Evolutionary conservation across 2,329 filamentous ascomycete genomes (phyloP), one percentile per base, ranked within the genome.

Genomic region (Leptographium flavum): DNA sequence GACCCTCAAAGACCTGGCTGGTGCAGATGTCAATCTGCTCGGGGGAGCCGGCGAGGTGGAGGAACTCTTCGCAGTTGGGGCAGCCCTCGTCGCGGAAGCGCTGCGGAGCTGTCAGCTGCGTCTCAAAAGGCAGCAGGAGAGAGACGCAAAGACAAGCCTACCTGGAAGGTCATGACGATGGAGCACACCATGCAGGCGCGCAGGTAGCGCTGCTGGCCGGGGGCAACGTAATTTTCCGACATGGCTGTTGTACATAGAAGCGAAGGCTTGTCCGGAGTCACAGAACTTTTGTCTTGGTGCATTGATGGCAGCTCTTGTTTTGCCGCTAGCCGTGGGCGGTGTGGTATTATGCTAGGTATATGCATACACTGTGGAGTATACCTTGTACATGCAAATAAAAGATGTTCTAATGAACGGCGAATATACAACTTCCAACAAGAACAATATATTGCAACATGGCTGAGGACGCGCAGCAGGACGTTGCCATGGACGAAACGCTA

Each of bases 101-200:
- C 83, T 90, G 59, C 28, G 11, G 41, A 4, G 21, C 14, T n/a
- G 17, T 8, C 4, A 22, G 9, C 23, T 13, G 17, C 27, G 15
- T 3, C 13, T 25, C 17, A 3, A 6, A 28, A 28, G 27, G 11
- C 27, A 11, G n/a, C 15, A 19, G 6, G 7, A 19, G 11, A n/a
- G n/a, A n/a, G n/a, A n/a, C n/a, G n/a, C n/a, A n/a, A n/a, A n/a
- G n/a, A n/a, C n/a, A n/a, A 28, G 27, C 74, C 54, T 68, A 87
- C 83, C 53, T 72, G 73, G 58, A 81, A 79, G 49, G 84, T 81
- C 71, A 90, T 87, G 53, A 96, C 86, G 60, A 96, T 83, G 45
- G 87, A 90, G 76, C 92, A 98, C 55, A 96, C 87, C 87, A 98
- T 95, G 72, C 92, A 98, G 58, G 92, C 92, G 65, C 92, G 88